These are phyloP conservation scores for Aegle marmelos DNA, from an alignment of 345 rosid genomes.

Conservation along the genomic window DNA sequence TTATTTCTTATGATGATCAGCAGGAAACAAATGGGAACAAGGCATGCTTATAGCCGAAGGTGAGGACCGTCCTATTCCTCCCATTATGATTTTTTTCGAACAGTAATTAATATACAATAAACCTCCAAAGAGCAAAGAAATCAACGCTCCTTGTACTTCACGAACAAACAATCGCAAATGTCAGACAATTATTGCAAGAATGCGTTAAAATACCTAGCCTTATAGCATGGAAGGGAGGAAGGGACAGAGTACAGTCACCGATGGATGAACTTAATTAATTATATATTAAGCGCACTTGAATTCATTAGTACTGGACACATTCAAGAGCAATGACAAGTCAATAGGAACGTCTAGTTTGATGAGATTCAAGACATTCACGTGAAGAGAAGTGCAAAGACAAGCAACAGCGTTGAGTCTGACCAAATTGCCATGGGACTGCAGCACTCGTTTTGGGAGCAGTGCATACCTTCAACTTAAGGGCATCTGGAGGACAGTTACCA, in stretches of 20 bases:
- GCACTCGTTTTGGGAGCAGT: background rate
- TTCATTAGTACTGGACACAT: slow-evolving; percentile 39
- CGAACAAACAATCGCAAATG: no score
- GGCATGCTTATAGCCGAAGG: background rate
- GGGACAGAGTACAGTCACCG: background rate
- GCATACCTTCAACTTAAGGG: background rate
- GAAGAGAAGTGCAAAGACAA: slow-evolving; percentile 30
- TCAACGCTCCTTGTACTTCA: background rate
- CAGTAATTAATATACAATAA: no score
- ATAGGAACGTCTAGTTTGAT: slow-evolving; percentile 42
- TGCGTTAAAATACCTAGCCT: no score
- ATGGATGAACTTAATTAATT: background rate
- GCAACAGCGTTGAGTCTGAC: slow-evolving; percentile 21
- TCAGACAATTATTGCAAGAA: no score
- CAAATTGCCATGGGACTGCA: background rate
- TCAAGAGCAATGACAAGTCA: slow-evolving; percentile 47
- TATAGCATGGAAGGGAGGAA: no score
- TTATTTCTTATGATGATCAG: no score
- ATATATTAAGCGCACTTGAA: slow-evolving; percentile 41
- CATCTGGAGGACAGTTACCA: background rate
- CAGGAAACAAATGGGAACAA: no score
- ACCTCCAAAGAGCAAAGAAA: background rate
- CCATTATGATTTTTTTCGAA: background rate
- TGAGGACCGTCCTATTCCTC: background rate
- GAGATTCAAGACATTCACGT: slow-evolving; percentile 15